Conservation (phyloP, 1,284 basidiomycete species). For the Cryptococcus sp. region DNA sequence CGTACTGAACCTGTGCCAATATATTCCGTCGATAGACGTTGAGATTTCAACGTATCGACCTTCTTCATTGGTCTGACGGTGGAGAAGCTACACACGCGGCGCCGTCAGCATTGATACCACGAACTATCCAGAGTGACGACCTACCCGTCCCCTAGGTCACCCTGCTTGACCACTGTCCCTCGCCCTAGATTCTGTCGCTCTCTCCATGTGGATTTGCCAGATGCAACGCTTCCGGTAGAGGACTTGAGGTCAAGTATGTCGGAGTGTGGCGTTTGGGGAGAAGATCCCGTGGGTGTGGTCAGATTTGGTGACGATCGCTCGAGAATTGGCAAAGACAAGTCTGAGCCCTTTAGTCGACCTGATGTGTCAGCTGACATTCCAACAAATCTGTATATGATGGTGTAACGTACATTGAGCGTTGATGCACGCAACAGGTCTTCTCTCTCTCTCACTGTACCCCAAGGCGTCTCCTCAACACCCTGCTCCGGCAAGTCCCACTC, state of each 20-base stretch:
- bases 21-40: slow-evolving; percentile 76
- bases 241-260: slow-evolving; percentile 30
- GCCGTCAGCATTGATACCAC: not conserved
- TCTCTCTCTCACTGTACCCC: slow-evolving; percentile 16
- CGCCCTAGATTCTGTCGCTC: slow-evolving; percentile 66
- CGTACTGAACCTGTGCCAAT: slow-evolving; percentile 59
- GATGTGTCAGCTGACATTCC: too few relatives aligned
- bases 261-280: slow-evolving; percentile 30
- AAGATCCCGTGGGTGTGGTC: slow-evolving; percentile 18
- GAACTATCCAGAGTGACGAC: slow-evolving; percentile 14
- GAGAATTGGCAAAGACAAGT: slow-evolving; percentile 33
- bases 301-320: slow-evolving; percentile 23
- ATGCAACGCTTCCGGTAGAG: slow-evolving; percentile 23
- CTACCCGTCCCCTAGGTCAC: slow-evolving; percentile 75
- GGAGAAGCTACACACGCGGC: slow-evolving; percentile 58
- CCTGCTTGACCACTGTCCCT: slow-evolving; percentile 75
- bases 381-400: too few relatives aligned
- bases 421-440: slow-evolving; percentile 9
- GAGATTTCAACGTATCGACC: slow-evolving; percentile 73
- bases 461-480: slow-evolving; percentile 23
- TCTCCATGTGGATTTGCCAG: slow-evolving; percentile 55
- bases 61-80: slow-evolving; percentile 92
- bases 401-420: slow-evolving; percentile 15
- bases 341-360: slow-evolving; percentile 19
- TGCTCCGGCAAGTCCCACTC: slow-evolving; percentile 30